Conservation (phyloP, 805 yeast species). For the Candida sanyiensis region DNA sequence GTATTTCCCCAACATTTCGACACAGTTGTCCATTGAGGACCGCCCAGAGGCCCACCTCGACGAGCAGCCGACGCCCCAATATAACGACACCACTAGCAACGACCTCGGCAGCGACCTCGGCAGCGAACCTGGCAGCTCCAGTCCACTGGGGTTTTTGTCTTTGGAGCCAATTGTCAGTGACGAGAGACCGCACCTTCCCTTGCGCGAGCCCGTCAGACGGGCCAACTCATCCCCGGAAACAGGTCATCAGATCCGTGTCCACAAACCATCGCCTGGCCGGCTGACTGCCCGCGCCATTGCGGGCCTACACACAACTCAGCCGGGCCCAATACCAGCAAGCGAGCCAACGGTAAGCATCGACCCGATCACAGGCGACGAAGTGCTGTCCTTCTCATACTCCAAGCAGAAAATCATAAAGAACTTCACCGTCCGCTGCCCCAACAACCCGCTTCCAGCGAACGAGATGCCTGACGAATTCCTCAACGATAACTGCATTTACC, state of each 20-base stretch:
- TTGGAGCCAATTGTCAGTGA: background rate
- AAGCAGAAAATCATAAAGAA: slow-evolving; percentile 26
- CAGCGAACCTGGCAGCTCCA: background rate
- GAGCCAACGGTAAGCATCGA: slow-evolving; percentile 23
- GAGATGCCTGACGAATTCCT: slow-evolving; percentile 30
- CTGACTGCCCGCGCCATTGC: background rate
- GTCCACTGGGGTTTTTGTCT: background rate
- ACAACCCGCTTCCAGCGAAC: slow-evolving; percentile 6
- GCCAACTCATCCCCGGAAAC: background rate
- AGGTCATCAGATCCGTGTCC: background rate
- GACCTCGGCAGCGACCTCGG: background rate
- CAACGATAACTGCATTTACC: slow-evolving; percentile 40
- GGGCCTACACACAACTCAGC: slow-evolving; percentile 24
- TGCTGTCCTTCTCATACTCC: slow-evolving; percentile 28
- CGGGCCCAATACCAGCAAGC: slow-evolving; percentile 32
- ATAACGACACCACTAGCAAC: background rate
- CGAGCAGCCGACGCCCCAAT: background rate
- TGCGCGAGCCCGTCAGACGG: background rate
- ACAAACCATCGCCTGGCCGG: slow-evolving; percentile 13
- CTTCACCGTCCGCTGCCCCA: slow-evolving; percentile 24
- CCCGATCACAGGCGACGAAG: slow-evolving; percentile 26
- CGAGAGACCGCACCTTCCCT: background rate
- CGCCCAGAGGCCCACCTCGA: background rate
- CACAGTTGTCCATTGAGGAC: background rate
- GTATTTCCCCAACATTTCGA: slow-evolving; percentile 2